Evolutionary conservation across 2,329 filamentous ascomycete species (phyloP), one percentile per base, ranked within the genome.

Genomic region (Xylaria sp.): DNA sequence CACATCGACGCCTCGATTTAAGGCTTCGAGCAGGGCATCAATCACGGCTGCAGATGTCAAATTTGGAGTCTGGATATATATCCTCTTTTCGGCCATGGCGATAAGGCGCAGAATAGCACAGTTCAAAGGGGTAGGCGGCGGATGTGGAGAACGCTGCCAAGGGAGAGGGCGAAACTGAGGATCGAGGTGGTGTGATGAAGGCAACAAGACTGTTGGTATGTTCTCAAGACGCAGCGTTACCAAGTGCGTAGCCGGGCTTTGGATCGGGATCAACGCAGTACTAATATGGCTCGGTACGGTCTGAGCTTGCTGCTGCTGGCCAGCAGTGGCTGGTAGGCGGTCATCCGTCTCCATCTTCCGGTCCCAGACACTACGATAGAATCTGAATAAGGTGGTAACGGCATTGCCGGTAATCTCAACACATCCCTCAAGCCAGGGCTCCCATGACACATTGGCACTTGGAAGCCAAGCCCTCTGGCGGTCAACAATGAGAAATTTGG

Each of bases 381-480:
- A 95, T 1, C 82, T 78, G 51, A 92, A 72, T 48, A 96, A 86
- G n/a, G 86, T 83, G 3, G 78, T 74, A 0, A 94, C 88, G 0
- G 91, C 83, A 0, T 85, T 82, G 0, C 92, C 92, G 7, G 84
- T 83, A 12, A 95, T 80, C 64, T 89, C 88, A 3, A 95, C 82
- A 65, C 90, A 93, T 0, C 91, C 92, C 78, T 97, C 93, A 32
- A 95, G 90, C 93, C 93, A 97, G n/a, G 88, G 81, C 79, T 96
- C 93, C 92, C 92, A 96, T 76, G 91, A 94, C 4, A 97, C 88
- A 74, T 97, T 97, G 79, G 92, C 94, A 74, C 91, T 94, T 0
- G 93, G 93, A 10, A 96, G 79, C 74, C 91, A 90, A 0, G 91
- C 91, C 2, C 81, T 84, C 39, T 83, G 79, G 0, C 90, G 86